Evolutionary conservation across 345 rosid genomes (phyloP).

Genomic region (Triadica sebifera): DNA sequence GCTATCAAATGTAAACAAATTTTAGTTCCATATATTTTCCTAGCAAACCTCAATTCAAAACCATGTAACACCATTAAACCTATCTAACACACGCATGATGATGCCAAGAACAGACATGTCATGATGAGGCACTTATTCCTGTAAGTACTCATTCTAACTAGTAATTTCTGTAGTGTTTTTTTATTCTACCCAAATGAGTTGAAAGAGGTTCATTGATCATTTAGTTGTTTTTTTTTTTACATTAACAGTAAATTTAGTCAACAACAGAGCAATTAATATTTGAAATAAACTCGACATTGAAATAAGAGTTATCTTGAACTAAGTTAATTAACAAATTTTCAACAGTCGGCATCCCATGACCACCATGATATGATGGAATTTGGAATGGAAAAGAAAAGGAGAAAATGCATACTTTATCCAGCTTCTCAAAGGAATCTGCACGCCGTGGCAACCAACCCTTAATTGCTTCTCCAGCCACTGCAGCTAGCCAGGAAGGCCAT

Average conservation of each 20-base stretch:
- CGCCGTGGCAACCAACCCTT: conserved; percentile 78
- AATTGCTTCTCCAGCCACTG: conserved; percentile 83
- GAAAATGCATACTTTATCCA: conserved; percentile 58
- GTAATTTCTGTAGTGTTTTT: neutral
- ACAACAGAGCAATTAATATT: neutral
- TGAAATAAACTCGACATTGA: neutral
- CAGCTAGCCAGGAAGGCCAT: conserved; percentile 90
- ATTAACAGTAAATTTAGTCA: neutral
- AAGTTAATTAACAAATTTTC: neutral
- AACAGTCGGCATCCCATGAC: neutral
- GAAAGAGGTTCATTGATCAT: neutral
- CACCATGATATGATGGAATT: neutral
- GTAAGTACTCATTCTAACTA: neutral
- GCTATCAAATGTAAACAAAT: neutral
- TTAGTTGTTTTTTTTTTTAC: neutral
- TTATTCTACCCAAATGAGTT: neutral
- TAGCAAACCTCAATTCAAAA: neutral
- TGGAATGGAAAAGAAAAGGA: neutral
- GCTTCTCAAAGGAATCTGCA: conserved; percentile 77
- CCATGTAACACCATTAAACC: neutral
- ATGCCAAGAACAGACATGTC: conserved; percentile 3
- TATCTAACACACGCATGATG: neutral
- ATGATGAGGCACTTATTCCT: neutral
- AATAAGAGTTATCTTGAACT: neutral
- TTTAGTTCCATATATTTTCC: neutral